These are phyloP conservation scores for Boletus insuetus DNA, from an alignment of 768 basidiomycete species.

Conservation along the genomic window DNA sequence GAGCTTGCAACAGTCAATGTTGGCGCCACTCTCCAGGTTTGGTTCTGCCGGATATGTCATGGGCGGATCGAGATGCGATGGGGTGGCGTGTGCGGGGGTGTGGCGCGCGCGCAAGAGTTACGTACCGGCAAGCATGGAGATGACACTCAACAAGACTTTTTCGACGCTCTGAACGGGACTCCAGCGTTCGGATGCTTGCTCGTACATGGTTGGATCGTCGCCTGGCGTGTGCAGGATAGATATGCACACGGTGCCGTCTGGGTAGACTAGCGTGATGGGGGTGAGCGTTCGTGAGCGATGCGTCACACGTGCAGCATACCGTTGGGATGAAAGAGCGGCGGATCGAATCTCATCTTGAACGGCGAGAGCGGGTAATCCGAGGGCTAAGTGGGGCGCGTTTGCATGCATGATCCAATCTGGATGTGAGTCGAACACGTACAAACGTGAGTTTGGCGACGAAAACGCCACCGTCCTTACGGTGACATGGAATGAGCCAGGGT, in stretches of 20 bases:
- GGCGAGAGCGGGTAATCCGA: conserved; percentile 95
- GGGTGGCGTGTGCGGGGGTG: too few species aligned
- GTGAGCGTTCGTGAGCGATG: too few species aligned
- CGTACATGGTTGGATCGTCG: conserved; percentile 90
- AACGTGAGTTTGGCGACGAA: conserved; percentile 92
- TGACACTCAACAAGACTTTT: conserved; percentile 93
- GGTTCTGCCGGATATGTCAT: conserved; percentile 56
- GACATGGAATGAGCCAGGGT: background rate
- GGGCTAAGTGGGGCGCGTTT: too few species aligned
- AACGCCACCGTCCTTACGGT: conserved; percentile 82
- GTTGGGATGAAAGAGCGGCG: conserved; percentile 96
- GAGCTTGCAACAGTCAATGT: conserved; percentile 95
- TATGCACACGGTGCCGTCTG: conserved; percentile 96
- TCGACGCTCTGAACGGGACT: conserved; percentile 98
- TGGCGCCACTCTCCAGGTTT: conserved; percentile 95
- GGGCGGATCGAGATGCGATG: too few species aligned
- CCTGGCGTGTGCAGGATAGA: conserved; percentile 96
- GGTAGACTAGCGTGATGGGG: conserved; percentile 66
- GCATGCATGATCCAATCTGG: too few species aligned
- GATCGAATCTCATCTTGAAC: conserved; percentile 99
- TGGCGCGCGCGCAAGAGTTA: too few species aligned
- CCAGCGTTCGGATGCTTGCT: conserved; percentile 95
- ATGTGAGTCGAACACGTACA: too few species aligned
- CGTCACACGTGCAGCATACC: conserved; percentile 49
- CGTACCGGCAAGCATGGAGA: conserved; percentile 94